These are phyloP conservation scores for Periconia sp. DNA, from an alignment of 2,329 filamentous ascomycete species.

Conservation along the genomic window DNA sequence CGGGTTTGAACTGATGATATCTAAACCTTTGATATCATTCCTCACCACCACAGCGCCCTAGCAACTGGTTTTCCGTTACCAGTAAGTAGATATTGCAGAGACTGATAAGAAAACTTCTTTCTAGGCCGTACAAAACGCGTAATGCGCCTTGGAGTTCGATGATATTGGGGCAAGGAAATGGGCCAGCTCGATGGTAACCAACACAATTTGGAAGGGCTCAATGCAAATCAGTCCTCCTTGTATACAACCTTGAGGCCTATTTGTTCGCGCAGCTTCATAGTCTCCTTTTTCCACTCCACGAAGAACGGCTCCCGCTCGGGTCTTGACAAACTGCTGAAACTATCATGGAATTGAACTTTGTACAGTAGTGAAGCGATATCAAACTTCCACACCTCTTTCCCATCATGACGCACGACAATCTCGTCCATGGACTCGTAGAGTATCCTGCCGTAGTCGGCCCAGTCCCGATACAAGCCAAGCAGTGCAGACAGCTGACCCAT, in stretches of 20 bases:
- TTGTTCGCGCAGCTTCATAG: not conserved
- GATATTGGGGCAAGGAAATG: too few relatives aligned
- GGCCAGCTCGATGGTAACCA: too few relatives aligned
- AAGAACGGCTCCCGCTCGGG: not conserved
- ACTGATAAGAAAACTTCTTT: too few relatives aligned
- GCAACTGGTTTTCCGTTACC: too few relatives aligned
- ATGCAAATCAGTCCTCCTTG: too few relatives aligned
- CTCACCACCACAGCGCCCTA: too few relatives aligned
- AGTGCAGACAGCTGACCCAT: conserved; percentile 1
- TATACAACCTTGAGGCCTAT: not conserved
- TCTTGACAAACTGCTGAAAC: not conserved
- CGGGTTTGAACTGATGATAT: too few relatives aligned
- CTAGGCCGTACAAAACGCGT: too few relatives aligned
- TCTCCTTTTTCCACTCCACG: not conserved
- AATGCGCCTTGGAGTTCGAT: too few relatives aligned
- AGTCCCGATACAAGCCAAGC: conserved; percentile 1
- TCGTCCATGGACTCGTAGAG: conserved; percentile 14
- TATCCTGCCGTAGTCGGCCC: conserved; percentile 6
- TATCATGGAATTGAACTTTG: not conserved
- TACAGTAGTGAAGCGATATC: conserved; percentile 7
- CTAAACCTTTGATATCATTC: too few relatives aligned
- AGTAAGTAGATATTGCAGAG: too few relatives aligned
- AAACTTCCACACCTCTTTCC: not conserved
- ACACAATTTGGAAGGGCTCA: too few relatives aligned
- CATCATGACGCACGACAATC: conserved; percentile 8